Base-by-base conservation (phyloP, 805 yeast species). In the Ogataea siamensis region DNA sequence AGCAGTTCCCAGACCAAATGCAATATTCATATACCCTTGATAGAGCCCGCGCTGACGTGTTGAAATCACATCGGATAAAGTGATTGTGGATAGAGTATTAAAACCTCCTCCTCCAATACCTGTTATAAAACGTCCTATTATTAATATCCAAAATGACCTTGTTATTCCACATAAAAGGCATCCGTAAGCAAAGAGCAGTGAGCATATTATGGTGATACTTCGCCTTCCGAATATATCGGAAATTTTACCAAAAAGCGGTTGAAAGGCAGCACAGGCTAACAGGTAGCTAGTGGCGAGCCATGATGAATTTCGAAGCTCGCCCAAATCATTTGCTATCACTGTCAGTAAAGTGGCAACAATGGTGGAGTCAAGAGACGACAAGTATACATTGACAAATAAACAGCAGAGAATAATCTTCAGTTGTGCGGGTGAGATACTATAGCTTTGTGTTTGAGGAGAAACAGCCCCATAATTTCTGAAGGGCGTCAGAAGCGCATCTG, bases 21-120 rank as follows among this genome's bases (percentile, higher is more conserved):
- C 78, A 13, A 87, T 67, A 57, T 87, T 87, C 23, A 83, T 83
- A 35, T 84, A 57, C 0, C 96, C 96, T 56, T 88, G 96, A 58
- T 76, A 86, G 20, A 85, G 59, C 2, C 94, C 95, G 42, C 96
- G 69, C 28, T 81, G 76, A 39, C 93, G 70, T 44, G 83, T 70
- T 2, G 93, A 80, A 18, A 88, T 80, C 32, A 86, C 66, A 59
- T 87, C 96, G 18, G 86, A 76, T 50, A 83, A 73, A 2, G 88
- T 72, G 40, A 87, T 83, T 5, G 95, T 80, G 12, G 86, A 74
- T 49, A 87, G 64, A 0, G 89, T 72, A 34, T 81, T 76, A 53
- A 87, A 74, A 1, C 96, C 96, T 9, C 41, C 41, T 12, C 41
- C 41, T 10, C 41, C 41, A 39, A 84, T 73, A 13, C 96, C 96